Conservation (phyloP, 257 asterid species). For the Solanum ahanhuiri region DNA sequence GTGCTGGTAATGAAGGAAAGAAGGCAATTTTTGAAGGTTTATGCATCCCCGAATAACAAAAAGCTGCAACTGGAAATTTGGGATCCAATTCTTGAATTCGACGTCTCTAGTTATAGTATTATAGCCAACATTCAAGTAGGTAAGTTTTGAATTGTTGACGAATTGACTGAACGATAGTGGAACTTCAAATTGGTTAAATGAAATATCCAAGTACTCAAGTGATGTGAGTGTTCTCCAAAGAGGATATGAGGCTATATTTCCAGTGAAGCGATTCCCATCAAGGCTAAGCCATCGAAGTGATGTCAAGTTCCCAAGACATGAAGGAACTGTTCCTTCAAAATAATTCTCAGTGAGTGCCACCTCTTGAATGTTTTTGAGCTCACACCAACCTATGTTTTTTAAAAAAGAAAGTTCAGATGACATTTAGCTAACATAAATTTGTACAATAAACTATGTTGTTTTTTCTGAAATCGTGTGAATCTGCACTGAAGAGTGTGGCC, state of each 20-base stretch:
- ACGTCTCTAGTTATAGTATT: background rate
- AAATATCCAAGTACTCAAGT: background rate
- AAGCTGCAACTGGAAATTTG: background rate
- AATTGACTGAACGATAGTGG: background rate
- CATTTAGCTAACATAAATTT: background rate
- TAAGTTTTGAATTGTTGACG: background rate
- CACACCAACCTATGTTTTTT: background rate
- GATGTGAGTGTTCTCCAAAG: background rate
- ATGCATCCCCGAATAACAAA: background rate
- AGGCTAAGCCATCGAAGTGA: background rate
- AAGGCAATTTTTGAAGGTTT: background rate
- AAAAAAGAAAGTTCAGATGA: background rate
- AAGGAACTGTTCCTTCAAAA: background rate
- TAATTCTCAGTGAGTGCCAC: background rate
- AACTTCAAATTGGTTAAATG: background rate
- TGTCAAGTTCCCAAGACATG: slow-evolving; percentile 1
- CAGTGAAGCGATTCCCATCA: background rate
- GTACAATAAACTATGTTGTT: background rate
- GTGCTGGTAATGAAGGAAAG: background rate
- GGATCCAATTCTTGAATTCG: background rate
- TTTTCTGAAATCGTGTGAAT: background rate
- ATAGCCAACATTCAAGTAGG: background rate
- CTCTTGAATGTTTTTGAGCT: background rate
- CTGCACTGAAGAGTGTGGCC: background rate
- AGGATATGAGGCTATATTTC: background rate